Conservation (phyloP, 129 eudicot species). For the Ambrosia artemisiifolia region DNA sequence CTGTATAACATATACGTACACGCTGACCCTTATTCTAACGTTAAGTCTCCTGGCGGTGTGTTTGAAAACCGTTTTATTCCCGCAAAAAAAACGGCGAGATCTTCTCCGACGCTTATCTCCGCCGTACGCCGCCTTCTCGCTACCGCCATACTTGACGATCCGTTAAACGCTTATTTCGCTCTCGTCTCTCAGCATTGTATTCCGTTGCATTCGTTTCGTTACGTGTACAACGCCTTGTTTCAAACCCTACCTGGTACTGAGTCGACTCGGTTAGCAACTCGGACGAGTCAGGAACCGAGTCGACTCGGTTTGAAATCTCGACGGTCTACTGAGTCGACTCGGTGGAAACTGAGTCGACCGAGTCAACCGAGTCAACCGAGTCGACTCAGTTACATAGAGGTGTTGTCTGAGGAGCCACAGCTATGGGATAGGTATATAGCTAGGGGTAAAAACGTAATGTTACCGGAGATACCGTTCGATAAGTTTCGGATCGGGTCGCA, state of each 20-base stretch:
- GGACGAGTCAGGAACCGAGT: not conserved
- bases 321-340: constrained; percentile 9
- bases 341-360: not conserved
- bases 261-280: not conserved
- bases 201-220: constrained; percentile 61
- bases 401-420: constrained; percentile 44
- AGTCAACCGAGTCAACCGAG: not conserved
- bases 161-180: constrained; percentile 54
- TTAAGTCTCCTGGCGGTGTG: constrained; percentile 51
- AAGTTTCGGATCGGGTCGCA: constrained; percentile 71
- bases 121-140: constrained; percentile 76
- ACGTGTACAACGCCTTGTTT: constrained; percentile 43
- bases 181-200: constrained; percentile 62
- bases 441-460: constrained; percentile 56
- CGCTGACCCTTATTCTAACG: constrained; percentile 51
- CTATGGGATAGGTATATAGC: constrained; percentile 61
- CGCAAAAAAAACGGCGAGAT: constrained; percentile 51
- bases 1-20: constrained; percentile 69
- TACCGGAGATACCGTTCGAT: constrained; percentile 64
- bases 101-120: constrained; percentile 67
- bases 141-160: constrained; percentile 61
- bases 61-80: constrained; percentile 52
- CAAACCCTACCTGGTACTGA: constrained; percentile 9
- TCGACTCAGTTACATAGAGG: constrained; percentile 55
- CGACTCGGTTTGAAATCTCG: constrained; percentile 13